Conservation (phyloP, 2,329 filamentous ascomycete species). For the Neoarthrinium moseri region DNA sequence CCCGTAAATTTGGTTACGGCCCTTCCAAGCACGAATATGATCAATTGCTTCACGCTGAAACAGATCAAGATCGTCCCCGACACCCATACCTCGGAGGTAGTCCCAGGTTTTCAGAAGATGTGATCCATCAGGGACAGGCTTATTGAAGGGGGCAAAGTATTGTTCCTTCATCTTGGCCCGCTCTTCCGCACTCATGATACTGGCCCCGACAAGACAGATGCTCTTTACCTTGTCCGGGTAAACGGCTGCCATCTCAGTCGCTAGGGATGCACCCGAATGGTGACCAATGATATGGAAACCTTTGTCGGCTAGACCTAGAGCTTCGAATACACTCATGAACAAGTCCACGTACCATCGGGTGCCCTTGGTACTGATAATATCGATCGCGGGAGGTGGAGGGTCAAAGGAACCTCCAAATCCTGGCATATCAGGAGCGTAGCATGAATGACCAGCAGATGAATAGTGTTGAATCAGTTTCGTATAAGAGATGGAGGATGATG, state of each 20-base stretch:
- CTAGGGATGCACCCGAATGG: slow-evolving; percentile 15
- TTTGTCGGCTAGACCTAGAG: slow-evolving; percentile 1
- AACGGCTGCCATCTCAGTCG: slow-evolving; percentile 14
- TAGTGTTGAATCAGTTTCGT: slow-evolving; percentile 7
- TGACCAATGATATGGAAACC: slow-evolving; percentile 15
- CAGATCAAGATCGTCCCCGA: slow-evolving; percentile 10
- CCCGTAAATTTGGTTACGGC: slow-evolving; percentile 12
- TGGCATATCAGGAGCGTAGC: slow-evolving; percentile 19
- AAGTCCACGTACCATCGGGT: slow-evolving; percentile 15
- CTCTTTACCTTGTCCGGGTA: slow-evolving; percentile 7
- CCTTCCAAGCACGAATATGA: slow-evolving; percentile 11
- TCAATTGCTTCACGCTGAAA: slow-evolving; percentile 11
- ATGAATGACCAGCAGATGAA: slow-evolving; percentile 10
- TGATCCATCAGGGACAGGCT: slow-evolving; percentile 10
- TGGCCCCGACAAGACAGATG: slow-evolving; percentile 8
- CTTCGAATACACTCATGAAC: slow-evolving; percentile 10
- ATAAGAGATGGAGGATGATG: slow-evolving; percentile 11
- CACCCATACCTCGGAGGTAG: slow-evolving; percentile 10
- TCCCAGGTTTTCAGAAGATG: slow-evolving; percentile 13
- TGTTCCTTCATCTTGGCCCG: slow-evolving; percentile 8
- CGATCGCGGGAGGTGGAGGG: slow-evolving; percentile 9
- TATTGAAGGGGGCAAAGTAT: slow-evolving; percentile 10
- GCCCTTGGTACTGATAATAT: slow-evolving; percentile 1
- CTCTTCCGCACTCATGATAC: slow-evolving; percentile 10
- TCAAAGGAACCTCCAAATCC: slow-evolving; percentile 18